Conservation (phyloP, 441 rosid species). For the Mallotus repandus region DNA sequence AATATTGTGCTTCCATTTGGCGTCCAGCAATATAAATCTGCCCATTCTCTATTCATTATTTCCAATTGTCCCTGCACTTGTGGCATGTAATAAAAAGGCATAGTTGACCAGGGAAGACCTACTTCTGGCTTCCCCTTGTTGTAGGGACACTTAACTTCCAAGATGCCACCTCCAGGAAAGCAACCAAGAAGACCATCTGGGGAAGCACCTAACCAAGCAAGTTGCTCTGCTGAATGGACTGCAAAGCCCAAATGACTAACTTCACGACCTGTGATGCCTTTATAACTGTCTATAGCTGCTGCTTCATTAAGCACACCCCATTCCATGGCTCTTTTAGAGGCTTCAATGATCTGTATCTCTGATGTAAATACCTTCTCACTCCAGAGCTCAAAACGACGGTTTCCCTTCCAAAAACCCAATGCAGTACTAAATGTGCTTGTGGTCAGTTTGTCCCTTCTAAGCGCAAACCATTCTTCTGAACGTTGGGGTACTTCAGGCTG, state of each 20-base stretch:
- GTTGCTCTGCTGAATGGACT: slow-evolving; percentile 54
- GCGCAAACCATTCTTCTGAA: slow-evolving; percentile 94
- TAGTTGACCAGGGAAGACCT: slow-evolving; percentile 75
- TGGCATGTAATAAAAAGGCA: slow-evolving; percentile 96
- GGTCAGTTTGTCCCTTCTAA: slow-evolving; percentile 77
- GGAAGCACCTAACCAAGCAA: slow-evolving; percentile 89
- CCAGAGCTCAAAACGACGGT: slow-evolving; percentile 84
- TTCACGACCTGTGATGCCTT: slow-evolving; percentile 69
- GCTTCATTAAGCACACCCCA: slow-evolving; percentile 91
- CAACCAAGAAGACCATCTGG: slow-evolving; percentile 86
- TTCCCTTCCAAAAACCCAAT: slow-evolving; percentile 89
- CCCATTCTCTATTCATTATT: slow-evolving; percentile 93
- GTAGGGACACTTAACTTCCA: slow-evolving; percentile 93
- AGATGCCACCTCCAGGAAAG: slow-evolving; percentile 64
- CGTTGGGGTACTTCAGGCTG: slow-evolving; percentile 71
- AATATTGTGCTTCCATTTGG: slow-evolving; percentile 80
- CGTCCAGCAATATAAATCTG: slow-evolving; percentile 92
- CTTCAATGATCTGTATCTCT: slow-evolving; percentile 37
- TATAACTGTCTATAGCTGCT: slow-evolving; percentile 71
- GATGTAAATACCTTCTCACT: slow-evolving; percentile 70
- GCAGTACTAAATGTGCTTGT: slow-evolving; percentile 96
- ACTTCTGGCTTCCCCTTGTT: slow-evolving; percentile 88
- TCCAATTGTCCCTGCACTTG: slow-evolving; percentile 98
- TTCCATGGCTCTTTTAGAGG: slow-evolving; percentile 65
- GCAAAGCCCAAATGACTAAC: slow-evolving; percentile 79